Evolutionary conservation across 768 basidiomycete genomes (phyloP).

Genomic region (Panellus pusillus): DNA sequence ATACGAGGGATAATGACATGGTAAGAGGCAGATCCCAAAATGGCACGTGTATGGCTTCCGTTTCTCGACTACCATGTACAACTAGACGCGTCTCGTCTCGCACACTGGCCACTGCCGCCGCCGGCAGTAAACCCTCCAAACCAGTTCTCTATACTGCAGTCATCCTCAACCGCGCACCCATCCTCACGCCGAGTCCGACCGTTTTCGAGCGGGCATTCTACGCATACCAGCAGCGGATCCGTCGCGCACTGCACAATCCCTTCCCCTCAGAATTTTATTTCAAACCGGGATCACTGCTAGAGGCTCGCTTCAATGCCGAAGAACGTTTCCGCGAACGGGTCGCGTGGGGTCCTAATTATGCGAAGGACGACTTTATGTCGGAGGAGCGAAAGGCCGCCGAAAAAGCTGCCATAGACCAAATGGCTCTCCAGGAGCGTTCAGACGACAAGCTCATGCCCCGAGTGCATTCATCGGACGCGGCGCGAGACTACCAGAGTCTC

Average conservation of each 20-base stretch:
- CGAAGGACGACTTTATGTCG: slow-evolving; percentile 43
- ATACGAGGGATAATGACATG: slow-evolving; percentile 79
- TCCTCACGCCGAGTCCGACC: slow-evolving; percentile 69
- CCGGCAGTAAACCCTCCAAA: slow-evolving; percentile 26
- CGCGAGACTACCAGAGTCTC: slow-evolving; percentile 66
- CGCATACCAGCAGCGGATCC: slow-evolving; percentile 79
- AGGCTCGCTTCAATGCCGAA: slow-evolving; percentile 76
- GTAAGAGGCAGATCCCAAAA: slow-evolving; percentile 8
- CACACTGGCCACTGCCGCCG: slow-evolving; percentile 14
- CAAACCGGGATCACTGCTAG: slow-evolving; percentile 84
- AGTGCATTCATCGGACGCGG: slow-evolving; percentile 58
- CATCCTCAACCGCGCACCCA: slow-evolving; percentile 76
- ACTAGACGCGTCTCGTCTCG: slow-evolving; percentile 11
- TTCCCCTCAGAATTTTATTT: slow-evolving; percentile 92
- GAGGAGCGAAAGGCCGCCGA: slow-evolving; percentile 50
- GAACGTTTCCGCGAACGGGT: slow-evolving; percentile 69
- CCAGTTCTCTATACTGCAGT: slow-evolving; percentile 59
- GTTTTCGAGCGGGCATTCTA: slow-evolving; percentile 81
- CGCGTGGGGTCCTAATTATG: slow-evolving; percentile 71
- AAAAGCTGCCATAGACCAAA: slow-evolving; percentile 57
- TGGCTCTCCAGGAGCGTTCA: slow-evolving; percentile 59
- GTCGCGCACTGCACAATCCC: slow-evolving; percentile 84
- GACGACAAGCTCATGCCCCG: slow-evolving; percentile 64
- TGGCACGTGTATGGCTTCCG: neutral
- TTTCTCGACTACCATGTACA: slow-evolving; percentile 14